Percentiles rank a stretch among this genome's conserved stretches.
phyloP scores from a whole-genome alignment of 306 rosid genomes.

The Bauhinia variegata region DNA sequence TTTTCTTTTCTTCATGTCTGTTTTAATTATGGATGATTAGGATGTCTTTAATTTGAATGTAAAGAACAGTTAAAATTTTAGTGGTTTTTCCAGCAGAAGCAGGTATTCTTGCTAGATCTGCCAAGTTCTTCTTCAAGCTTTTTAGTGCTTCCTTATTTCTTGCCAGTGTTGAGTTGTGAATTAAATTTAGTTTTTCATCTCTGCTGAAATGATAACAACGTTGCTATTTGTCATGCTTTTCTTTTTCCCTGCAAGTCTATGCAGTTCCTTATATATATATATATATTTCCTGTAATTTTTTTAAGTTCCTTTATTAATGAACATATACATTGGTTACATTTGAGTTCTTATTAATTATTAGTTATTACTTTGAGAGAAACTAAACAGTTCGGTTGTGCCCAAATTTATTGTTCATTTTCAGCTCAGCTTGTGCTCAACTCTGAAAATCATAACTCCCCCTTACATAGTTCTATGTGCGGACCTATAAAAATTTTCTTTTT shows the following conservation, averaged over 20 bases:
- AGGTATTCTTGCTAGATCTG: too few species aligned
- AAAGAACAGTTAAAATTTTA: not conserved
- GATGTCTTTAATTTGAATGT: not conserved
- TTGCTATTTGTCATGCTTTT: not conserved
- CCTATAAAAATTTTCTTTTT: not conserved
- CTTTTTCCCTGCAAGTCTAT: not conserved
- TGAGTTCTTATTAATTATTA: conserved; percentile 19
- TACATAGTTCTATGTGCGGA: not conserved
- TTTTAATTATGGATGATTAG: conserved; percentile 2
- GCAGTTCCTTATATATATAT: not conserved
- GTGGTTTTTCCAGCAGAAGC: too few species aligned
- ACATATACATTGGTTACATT: not conserved
- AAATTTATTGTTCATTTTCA: not conserved
- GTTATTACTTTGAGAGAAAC: not conserved
- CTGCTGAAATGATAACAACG: not conserved
- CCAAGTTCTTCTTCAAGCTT: too few species aligned
- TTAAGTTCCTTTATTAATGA: not conserved
- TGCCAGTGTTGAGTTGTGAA: too few species aligned
- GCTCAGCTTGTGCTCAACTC: conserved; percentile 7
- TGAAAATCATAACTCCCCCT: conserved; percentile 3
- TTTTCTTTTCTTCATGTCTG: not conserved
- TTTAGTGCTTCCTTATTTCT: too few species aligned
- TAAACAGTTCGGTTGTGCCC: not conserved
- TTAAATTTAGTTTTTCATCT: not conserved
- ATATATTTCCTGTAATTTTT: conserved; percentile 10